Percentiles rank a stretch among this genome's conserved stretches.
Evolutionary conservation across 2,329 filamentous ascomycete genomes (phyloP).

Genomic region (Sporothrix pallida): DNA sequence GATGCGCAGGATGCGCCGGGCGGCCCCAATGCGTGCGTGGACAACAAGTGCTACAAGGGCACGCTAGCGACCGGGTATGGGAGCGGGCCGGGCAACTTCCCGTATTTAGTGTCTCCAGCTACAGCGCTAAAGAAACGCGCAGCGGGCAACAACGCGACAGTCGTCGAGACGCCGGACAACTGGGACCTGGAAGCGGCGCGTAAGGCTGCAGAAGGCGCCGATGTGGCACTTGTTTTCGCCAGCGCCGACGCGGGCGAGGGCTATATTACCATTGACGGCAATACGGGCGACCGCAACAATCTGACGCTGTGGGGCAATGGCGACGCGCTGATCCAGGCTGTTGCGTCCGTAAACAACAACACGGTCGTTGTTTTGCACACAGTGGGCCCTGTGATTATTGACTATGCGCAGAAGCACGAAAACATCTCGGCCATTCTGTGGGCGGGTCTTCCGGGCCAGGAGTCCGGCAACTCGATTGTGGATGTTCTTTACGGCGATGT

Average conservation of each 20-base stretch:
- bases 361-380: slow-evolving; percentile 62
- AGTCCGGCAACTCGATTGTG: slow-evolving; percentile 55
- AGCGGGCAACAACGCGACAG: slow-evolving; percentile 64
- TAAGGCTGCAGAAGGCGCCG: slow-evolving; percentile 61
- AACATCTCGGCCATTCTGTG: slow-evolving; percentile 62
- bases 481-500: slow-evolving; percentile 56
- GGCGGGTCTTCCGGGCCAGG: slow-evolving; percentile 61
- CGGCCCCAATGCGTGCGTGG: slow-evolving; percentile 76
- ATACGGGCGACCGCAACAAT: slow-evolving; percentile 79
- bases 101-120: slow-evolving; percentile 76
- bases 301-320: slow-evolving; percentile 76
- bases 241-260: slow-evolving; percentile 85
- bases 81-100: slow-evolving; percentile 81
- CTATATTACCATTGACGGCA: slow-evolving; percentile 60
- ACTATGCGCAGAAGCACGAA: slow-evolving; percentile 64
- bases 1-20: slow-evolving; percentile 65
- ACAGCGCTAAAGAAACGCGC: slow-evolving; percentile 58
- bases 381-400: slow-evolving; percentile 65
- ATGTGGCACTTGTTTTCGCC: slow-evolving; percentile 82
- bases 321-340: slow-evolving; percentile 72
- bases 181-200: slow-evolving; percentile 58
- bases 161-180: slow-evolving; percentile 53
- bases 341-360: slow-evolving; percentile 64
- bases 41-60: slow-evolving; percentile 77
- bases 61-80: slow-evolving; percentile 87